phyloP scores from a whole-genome alignment of 768 basidiomycete genomes.

The Leccinum disarticulatum region DNA sequence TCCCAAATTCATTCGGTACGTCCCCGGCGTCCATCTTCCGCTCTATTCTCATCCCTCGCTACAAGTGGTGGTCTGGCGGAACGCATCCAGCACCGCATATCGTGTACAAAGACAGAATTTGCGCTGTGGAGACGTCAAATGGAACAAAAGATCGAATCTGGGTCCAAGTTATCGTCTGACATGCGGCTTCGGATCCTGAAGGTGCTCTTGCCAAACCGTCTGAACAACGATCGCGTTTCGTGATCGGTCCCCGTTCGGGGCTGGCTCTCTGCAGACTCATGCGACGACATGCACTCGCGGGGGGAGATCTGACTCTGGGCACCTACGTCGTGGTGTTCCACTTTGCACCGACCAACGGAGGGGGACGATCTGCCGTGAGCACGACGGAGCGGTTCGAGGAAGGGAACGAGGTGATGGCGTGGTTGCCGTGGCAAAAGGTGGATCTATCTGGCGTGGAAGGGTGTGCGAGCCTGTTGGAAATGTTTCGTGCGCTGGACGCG shows the following conservation, averaged over 20 bases:
- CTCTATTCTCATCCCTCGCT: neutral
- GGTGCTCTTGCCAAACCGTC: constrained; percentile 35
- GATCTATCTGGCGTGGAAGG: constrained; percentile 20
- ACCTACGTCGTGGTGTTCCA: constrained; percentile 39
- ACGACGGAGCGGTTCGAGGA: constrained; percentile 39
- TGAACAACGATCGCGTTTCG: constrained; percentile 31
- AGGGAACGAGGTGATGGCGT: constrained; percentile 44
- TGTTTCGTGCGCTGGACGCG: constrained; percentile 24
- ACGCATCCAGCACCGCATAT: constrained; percentile 43
- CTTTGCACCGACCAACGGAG: constrained; percentile 30
- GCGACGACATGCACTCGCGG: constrained; percentile 18
- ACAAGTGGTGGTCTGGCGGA: constrained; percentile 60
- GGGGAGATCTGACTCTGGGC: constrained; percentile 20
- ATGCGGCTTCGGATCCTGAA: constrained; percentile 45
- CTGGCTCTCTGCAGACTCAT: constrained; percentile 44
- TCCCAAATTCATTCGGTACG: constrained; percentile 49
- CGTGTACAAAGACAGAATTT: constrained; percentile 45
- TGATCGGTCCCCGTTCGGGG: constrained; percentile 31
- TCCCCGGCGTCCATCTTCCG: constrained; percentile 1
- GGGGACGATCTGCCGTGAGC: constrained; percentile 28
- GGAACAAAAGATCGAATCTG: constrained; percentile 35
- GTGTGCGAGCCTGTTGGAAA: constrained; percentile 15
- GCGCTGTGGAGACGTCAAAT: constrained; percentile 54
- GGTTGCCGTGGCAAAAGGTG: constrained; percentile 52
- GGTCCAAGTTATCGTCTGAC: constrained; percentile 36